Conservation (phyloP, 148 eudicot genomes). For the Polygonum aviculare region DNA sequence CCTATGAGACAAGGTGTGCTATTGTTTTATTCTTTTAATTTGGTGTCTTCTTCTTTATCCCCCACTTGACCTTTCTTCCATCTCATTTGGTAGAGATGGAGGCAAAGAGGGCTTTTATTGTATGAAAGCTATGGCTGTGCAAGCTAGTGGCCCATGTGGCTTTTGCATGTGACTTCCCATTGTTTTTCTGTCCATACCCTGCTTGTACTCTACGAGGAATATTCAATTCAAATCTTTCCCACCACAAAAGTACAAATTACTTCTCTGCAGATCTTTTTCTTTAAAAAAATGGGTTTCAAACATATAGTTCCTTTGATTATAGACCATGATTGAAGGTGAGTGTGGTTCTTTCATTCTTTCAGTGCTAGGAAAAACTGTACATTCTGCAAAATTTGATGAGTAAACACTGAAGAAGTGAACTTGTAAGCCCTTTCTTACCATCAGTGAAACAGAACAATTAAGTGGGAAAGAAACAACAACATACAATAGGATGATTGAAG, state of each 20-base stretch:
- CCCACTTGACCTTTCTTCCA: conserved; percentile 3
- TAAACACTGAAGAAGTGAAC: not conserved
- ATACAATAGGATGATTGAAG: not conserved
- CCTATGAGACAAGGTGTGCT: not conserved
- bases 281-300: not conserved
- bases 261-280: not conserved
- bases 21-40: conserved; percentile 1
- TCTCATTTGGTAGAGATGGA: conserved; percentile 1
- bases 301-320: not conserved
- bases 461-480: not conserved
- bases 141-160: conserved; percentile 5
- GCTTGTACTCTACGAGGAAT: conserved; percentile 9
- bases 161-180: conserved; percentile 1
- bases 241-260: not conserved
- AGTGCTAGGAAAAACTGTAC: not conserved
- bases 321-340: not conserved
- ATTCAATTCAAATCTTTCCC: conserved; percentile 1
- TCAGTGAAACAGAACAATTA: not conserved
- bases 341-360: not conserved
- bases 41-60: not conserved
- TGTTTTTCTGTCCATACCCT: conserved; percentile 7
- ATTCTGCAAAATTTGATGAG: not conserved
- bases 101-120: not conserved
- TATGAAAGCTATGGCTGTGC: conserved; percentile 1
- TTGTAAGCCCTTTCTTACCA: not conserved